Conservation (phyloP, 306 rosid species). For the Abrus precatorius region DNA sequence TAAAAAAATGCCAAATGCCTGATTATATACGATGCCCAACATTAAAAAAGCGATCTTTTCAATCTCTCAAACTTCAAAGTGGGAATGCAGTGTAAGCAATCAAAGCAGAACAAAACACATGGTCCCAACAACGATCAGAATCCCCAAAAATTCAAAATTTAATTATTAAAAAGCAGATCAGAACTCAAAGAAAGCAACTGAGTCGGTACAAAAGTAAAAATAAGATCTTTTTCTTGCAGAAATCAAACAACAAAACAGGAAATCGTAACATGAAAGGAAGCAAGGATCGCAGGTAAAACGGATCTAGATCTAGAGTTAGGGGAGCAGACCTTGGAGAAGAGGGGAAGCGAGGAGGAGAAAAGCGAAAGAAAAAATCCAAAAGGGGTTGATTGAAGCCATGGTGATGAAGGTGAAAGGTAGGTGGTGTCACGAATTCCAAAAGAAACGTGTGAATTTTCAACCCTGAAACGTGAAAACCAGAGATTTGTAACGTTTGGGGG, state of each 20-base stretch:
- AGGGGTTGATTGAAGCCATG: slow-evolving; percentile 58
- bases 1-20: neutral
- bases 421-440: slow-evolving; percentile 6
- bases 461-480: slow-evolving; percentile 21
- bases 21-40: neutral
- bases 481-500: slow-evolving; percentile 17
- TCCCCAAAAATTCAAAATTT: neutral
- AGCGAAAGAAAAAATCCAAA: slow-evolving; percentile 70
- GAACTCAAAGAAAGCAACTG: neutral
- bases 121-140: slow-evolving; percentile 16
- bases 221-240: neutral
- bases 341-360: slow-evolving; percentile 81
- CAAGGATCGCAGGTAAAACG: slow-evolving; percentile 31
- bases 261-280: slow-evolving; percentile 55
- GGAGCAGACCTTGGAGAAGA: slow-evolving; percentile 68
- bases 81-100: slow-evolving; percentile 11
- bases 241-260: slow-evolving; percentile 41
- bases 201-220: neutral
- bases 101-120: slow-evolving; percentile 6
- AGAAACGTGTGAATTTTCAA: slow-evolving; percentile 29
- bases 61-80: slow-evolving; percentile 11
- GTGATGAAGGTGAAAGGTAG: slow-evolving; percentile 12
- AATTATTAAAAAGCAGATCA: slow-evolving; percentile 36
- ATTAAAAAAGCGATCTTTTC: neutral
- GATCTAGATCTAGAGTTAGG: slow-evolving; percentile 69